Conservation (phyloP, 2,329 filamentous ascomycete genomes). For the Exophiala sp. region DNA sequence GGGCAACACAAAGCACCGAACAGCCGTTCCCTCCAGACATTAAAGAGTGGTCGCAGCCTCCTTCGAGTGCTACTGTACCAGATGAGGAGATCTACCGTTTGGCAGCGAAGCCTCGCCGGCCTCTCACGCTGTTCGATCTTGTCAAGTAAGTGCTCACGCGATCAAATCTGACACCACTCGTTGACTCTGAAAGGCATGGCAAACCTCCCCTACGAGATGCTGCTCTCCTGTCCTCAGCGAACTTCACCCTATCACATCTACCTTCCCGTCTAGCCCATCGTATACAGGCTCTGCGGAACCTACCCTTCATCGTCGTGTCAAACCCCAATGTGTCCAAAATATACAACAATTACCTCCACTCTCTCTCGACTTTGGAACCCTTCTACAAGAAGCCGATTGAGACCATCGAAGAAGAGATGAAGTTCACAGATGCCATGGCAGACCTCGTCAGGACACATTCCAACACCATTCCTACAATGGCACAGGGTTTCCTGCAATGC, state of each 20-base stretch:
- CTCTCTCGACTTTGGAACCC: slow-evolving; percentile 81
- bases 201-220: slow-evolving; percentile 77
- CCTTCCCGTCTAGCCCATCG: slow-evolving; percentile 90
- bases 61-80: slow-evolving; percentile 51
- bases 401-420: slow-evolving; percentile 79
- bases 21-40: slow-evolving; percentile 22
- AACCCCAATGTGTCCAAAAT: slow-evolving; percentile 93
- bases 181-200: slow-evolving; percentile 54
- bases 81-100: slow-evolving; percentile 77
- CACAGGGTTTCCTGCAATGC: slow-evolving; percentile 88
- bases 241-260: slow-evolving; percentile 90
- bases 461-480: slow-evolving; percentile 90
- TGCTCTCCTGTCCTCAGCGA: slow-evolving; percentile 82
- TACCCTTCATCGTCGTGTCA: slow-evolving; percentile 97
- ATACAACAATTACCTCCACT: slow-evolving; percentile 94
- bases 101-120: slow-evolving; percentile 72
- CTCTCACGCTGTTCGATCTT: slow-evolving; percentile 80
- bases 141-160: slow-evolving; percentile 62
- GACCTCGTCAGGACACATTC: slow-evolving; percentile 93
- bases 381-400: slow-evolving; percentile 71
- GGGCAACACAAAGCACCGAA: slow-evolving; percentile 14
- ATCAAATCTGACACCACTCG: slow-evolving; percentile 1
- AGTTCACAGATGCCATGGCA: slow-evolving; percentile 87
- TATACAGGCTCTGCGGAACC: slow-evolving; percentile 85
- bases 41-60: slow-evolving; percentile 33